Conservation (phyloP, 129 eudicot species). For the Lactuca sativa region DNA sequence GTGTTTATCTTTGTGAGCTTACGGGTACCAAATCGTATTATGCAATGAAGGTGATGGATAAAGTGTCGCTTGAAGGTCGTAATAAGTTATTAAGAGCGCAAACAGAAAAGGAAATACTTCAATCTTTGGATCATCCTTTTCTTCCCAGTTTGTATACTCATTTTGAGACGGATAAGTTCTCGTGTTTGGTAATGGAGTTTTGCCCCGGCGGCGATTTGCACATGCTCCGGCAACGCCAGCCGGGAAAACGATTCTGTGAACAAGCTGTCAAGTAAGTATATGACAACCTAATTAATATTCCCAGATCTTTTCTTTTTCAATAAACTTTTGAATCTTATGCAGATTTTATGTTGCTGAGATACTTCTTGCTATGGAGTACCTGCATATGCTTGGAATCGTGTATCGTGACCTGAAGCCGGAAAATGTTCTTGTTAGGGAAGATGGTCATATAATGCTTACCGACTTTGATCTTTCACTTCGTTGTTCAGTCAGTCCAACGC, state of each 20-base stretch:
- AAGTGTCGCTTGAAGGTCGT: constrained; percentile 62
- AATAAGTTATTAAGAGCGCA: constrained; percentile 71
- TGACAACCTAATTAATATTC: constrained; percentile 24
- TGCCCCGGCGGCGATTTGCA: constrained; percentile 91
- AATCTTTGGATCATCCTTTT: constrained; percentile 77
- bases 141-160: constrained; percentile 75
- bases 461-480: constrained; percentile 95
- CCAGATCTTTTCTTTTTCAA: neutral
- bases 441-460: constrained; percentile 90
- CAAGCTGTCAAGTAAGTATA: constrained; percentile 69
- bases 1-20: constrained; percentile 77
- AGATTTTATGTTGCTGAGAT: constrained; percentile 96
- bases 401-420: constrained; percentile 95
- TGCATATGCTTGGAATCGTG: constrained; percentile 94
- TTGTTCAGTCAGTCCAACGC: constrained; percentile 80
- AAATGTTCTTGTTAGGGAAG: constrained; percentile 91
- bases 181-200: constrained; percentile 91
- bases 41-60: constrained; percentile 90
- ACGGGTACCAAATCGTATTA: constrained; percentile 61
- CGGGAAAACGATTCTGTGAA: constrained; percentile 73
- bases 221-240: constrained; percentile 79
- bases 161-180: constrained; percentile 79
- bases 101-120: constrained; percentile 78
- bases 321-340: constrained; percentile 17
- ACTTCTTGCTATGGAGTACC: constrained; percentile 88